Evolutionary conservation across 495 filamentous ascomycete genomes (phyloP).

Genomic region (Penicillium herquei): DNA sequence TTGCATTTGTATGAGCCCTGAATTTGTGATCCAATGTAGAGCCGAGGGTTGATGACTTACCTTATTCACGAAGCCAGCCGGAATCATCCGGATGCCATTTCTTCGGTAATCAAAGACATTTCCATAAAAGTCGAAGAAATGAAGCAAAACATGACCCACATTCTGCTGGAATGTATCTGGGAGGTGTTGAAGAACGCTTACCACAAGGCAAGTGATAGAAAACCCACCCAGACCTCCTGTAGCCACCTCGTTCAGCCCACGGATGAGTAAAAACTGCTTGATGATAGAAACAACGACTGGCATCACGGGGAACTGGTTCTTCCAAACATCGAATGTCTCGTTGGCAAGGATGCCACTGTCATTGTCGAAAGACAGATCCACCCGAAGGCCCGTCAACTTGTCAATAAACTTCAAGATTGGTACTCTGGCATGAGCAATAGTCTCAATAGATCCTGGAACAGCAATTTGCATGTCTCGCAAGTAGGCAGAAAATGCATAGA

Average conservation of each 20-base stretch:
- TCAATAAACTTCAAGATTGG: constrained; percentile 93
- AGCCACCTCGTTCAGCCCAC: constrained; percentile 84
- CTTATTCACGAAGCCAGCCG: constrained; percentile 71
- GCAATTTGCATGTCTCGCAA: constrained; percentile 51
- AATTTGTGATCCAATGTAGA: no score
- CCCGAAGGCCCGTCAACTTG: constrained; percentile 63
- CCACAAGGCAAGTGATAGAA: constrained; percentile 88
- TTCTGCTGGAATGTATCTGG: constrained; percentile 63
- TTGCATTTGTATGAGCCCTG: neutral
- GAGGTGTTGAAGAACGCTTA: constrained; percentile 75
- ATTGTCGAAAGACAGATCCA: constrained; percentile 96
- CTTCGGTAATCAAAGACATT: constrained; percentile 65
- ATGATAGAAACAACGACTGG: constrained; percentile 77
- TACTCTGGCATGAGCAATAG: constrained; percentile 75
- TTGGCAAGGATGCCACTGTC: constrained; percentile 74
- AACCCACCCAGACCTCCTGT: constrained; percentile 94
- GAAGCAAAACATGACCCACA: constrained; percentile 74
- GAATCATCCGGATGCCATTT: constrained; percentile 71
- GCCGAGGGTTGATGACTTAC: constrained; percentile 39
- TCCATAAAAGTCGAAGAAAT: constrained; percentile 88
- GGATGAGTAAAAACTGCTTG: constrained; percentile 89
- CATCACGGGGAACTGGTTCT: constrained; percentile 73
- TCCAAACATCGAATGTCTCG: constrained; percentile 77
- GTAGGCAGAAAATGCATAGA: constrained; percentile 50
- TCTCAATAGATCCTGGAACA: constrained; percentile 50